Evolutionary conservation across 2,329 filamentous ascomycete genomes (phyloP), one percentile per base, ranked within the genome.

Genomic region (Salinomyces thailandicus): DNA sequence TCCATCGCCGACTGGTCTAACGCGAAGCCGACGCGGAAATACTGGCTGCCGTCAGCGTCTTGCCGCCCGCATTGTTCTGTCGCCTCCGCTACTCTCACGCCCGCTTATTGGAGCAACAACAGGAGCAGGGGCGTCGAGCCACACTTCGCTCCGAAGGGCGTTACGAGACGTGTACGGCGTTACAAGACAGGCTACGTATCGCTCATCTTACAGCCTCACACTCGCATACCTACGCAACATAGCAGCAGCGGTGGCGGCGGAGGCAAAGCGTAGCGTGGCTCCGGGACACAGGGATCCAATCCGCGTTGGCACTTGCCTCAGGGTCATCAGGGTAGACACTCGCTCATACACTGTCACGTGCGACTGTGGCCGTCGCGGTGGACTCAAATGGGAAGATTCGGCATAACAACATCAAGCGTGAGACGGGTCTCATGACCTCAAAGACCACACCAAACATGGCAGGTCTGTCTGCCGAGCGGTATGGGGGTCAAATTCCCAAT

Each of bases 341-440:
- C 22, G n/a, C n/a, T 26, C 9, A 26, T 8, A 8, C 9, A 9
- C 9, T 8, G 22, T 9, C 9, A 26, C 22, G n/a, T 9, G 22
- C 22, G 22, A 26, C 22, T 26, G 9, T 17, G 17, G 19, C 32
- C 24, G 37, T 36, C 40, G 40, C 41, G 15, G 40, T 43, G 40
- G 41, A 43, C 24, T 22, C 38, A 28, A 43, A 43, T 45, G 40
- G 43, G 40, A 41, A 20, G 9, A 32, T 17, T 15, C 31, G 24
- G 17, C 9, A 19, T 20, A 17, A 28, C 24, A 28, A 20, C 32
- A 31, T 35, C 38, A 37, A 34, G 44, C 47, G 41, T 43, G 51
- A 50, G 46, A 47, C 36, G 36, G 45, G 41, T 45, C 49, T 48
- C 48, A 51, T 56, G 53, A 54, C 52, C 46, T 40, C 35, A 29